A percentile compares a stretch with the other conserved stretches of the same genome.
These are phyloP conservation scores for Candida anutae DNA, from an alignment of 1,139 yeast species.

Conservation along the genomic window DNA sequence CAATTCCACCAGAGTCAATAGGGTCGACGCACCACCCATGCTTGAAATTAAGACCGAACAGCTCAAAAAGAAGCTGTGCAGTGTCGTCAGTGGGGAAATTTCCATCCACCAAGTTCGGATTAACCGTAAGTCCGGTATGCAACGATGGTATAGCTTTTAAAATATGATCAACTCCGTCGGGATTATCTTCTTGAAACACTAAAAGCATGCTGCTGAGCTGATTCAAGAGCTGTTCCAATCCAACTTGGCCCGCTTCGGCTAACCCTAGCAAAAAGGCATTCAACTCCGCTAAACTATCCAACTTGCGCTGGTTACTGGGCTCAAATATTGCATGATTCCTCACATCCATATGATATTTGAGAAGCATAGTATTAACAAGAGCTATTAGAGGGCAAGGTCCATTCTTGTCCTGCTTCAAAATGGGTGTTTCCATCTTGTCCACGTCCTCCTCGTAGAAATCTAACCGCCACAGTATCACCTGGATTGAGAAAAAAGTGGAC, in stretches of 20 bases:
- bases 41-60: constrained; percentile 33
- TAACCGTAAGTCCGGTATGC: constrained; percentile 66
- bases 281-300: constrained; percentile 12
- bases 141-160: constrained; percentile 53
- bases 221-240: constrained; percentile 27
- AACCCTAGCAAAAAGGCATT: constrained; percentile 17
- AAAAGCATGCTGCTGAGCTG: constrained; percentile 40
- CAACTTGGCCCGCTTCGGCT: constrained; percentile 15
- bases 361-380: constrained; percentile 58
- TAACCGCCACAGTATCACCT: constrained; percentile 10
- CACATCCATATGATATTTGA: constrained; percentile 31
- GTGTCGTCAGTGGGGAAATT: constrained; percentile 39
- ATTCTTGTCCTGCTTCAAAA: constrained; percentile 71
- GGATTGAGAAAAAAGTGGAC: too few species aligned
- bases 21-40: constrained; percentile 47
- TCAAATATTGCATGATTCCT: constrained; percentile 5
- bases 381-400: constrained; percentile 94
- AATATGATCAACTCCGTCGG: constrained; percentile 25
- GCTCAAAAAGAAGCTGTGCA: constrained; percentile 26
- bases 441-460: constrained; percentile 16
- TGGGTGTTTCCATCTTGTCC: constrained; percentile 33
- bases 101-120: constrained; percentile 61
- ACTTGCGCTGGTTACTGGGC: constrained; percentile 6
- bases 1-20: constrained; percentile 12
- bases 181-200: constrained; percentile 13